Conservation (phyloP, 305 asterid species). For the Salvia sclarea region DNA sequence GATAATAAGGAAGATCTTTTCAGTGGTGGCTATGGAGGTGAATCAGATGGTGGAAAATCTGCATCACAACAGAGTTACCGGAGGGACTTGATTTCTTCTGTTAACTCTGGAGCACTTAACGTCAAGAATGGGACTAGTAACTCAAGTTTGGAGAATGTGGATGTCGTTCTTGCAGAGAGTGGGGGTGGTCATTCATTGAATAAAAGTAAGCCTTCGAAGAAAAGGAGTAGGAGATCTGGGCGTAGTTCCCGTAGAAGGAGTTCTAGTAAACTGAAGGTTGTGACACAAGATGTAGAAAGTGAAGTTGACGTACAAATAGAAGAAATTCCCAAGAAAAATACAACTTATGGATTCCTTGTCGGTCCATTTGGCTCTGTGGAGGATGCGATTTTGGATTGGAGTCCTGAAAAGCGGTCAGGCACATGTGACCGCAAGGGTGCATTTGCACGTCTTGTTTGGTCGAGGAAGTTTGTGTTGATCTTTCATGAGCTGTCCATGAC, state of each 20-base stretch:
- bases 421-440: constrained; percentile 94
- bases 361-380: constrained; percentile 97
- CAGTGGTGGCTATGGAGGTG: constrained; percentile 78
- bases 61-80: constrained; percentile 36
- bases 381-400: constrained; percentile 91
- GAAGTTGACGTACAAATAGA: constrained; percentile 55
- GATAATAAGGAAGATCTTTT: constrained; percentile 92
- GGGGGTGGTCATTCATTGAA: constrained; percentile 34
- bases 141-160: constrained; percentile 40
- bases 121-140: constrained; percentile 33
- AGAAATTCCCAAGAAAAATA: constrained; percentile 72
- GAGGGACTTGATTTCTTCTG: constrained; percentile 55
- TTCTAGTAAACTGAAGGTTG: constrained; percentile 48
- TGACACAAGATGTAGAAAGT: constrained; percentile 41
- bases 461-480: constrained; percentile 87
- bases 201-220: constrained; percentile 42
- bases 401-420: constrained; percentile 85
- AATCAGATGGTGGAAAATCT: constrained; percentile 43
- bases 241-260: constrained; percentile 59
- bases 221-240: constrained; percentile 50
- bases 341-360: constrained; percentile 80
- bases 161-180: constrained; percentile 49
- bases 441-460: constrained; percentile 97
- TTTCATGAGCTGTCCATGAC: constrained; percentile 97
- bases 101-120: constrained; percentile 41